These are phyloP conservation scores for Rhodofomes roseus DNA, from an alignment of 1,284 basidiomycete genomes.

Conservation along the genomic window DNA sequence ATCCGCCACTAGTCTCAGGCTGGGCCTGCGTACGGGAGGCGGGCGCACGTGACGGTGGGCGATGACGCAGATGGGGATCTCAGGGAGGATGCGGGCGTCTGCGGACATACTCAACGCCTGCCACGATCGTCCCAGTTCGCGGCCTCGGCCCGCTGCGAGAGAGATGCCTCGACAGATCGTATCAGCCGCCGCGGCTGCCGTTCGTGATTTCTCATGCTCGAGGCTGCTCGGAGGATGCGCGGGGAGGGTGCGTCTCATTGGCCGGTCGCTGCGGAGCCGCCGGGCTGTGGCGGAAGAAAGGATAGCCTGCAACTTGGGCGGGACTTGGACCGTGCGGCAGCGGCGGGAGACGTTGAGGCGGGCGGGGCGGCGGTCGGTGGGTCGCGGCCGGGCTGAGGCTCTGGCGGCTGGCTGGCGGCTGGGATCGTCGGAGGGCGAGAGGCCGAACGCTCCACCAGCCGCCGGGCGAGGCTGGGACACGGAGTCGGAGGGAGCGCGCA, in stretches of 20 bases:
- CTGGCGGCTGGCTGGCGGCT: not conserved
- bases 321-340: not conserved
- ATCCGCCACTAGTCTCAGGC: too few species aligned
- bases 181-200: not conserved
- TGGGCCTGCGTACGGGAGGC: too few species aligned
- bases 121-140: not conserved
- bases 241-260: too few species aligned
- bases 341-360: not conserved
- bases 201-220: not conserved
- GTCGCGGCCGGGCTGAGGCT: not conserved
- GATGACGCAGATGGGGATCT: too few species aligned
- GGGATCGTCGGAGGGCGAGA: not conserved
- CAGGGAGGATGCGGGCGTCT: not conserved
- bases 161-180: not conserved
- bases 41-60: not conserved
- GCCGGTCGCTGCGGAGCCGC: not conserved
- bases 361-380: not conserved
- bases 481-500: too few species aligned
- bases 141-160: not conserved
- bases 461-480: not conserved
- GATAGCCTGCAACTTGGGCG: not conserved
- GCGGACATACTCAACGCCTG: not conserved
- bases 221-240: not conserved
- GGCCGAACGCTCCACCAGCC: not conserved
- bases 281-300: not conserved